Conservation (phyloP, 805 yeast species). For the Saccharomycopsis amapae region DNA sequence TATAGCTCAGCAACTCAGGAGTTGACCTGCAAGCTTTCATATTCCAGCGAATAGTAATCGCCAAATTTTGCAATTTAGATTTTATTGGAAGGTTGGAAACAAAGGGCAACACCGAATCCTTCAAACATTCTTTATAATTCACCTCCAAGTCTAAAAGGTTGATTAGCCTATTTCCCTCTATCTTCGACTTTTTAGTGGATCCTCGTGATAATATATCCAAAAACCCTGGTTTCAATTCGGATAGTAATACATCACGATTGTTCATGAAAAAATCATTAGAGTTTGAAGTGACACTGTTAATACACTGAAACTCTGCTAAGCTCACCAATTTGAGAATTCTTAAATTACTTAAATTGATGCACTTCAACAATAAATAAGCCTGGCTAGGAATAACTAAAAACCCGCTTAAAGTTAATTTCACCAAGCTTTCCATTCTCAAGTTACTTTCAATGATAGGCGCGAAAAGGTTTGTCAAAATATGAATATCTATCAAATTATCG, state of each 20-base stretch:
- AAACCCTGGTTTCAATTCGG: conserved; percentile 11
- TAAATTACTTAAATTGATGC: conserved; percentile 1
- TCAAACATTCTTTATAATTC: conserved; percentile 36
- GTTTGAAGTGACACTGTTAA: not conserved
- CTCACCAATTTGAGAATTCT: conserved; percentile 2
- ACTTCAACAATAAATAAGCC: not conserved
- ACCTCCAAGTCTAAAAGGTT: conserved; percentile 19
- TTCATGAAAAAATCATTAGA: not conserved
- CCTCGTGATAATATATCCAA: not conserved
- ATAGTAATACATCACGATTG: not conserved
- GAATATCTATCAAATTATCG: conserved; percentile 3
- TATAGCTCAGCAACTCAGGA: conserved; percentile 20
- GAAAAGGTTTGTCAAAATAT: conserved; percentile 10
- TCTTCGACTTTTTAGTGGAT: not conserved
- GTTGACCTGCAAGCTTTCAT: conserved; percentile 25
- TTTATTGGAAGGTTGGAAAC: conserved; percentile 25
- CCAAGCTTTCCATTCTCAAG: not conserved
- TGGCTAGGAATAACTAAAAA: conserved; percentile 10
- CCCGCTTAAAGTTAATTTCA: conserved; percentile 6
- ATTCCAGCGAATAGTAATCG: conserved; percentile 36
- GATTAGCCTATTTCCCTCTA: not conserved
- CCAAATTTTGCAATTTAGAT: conserved; percentile 26
- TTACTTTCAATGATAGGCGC: conserved; percentile 4
- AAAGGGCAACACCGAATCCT: conserved; percentile 32
- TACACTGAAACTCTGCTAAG: conserved; percentile 11